These are phyloP conservation scores for Syncephalastrum racemosum DNA, from an alignment of 371 early-diverging fungal genomes.

Conservation along the genomic window DNA sequence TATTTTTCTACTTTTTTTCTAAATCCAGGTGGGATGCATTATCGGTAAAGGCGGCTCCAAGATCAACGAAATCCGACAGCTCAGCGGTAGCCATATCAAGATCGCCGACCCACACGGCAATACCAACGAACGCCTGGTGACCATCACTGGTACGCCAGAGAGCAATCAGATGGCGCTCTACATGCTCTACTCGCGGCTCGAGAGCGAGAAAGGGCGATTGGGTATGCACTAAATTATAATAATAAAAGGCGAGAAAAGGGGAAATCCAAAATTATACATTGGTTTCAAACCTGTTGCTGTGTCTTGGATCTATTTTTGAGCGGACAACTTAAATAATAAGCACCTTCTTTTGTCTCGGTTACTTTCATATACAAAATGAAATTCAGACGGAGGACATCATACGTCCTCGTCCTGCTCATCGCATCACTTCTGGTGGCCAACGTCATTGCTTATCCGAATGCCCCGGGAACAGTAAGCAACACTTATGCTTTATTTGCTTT, in stretches of 20 bases:
- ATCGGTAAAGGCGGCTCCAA: conserved; percentile 88
- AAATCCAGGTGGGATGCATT: conserved; percentile 67
- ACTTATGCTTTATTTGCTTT: background rate
- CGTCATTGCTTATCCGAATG: conserved; percentile 30
- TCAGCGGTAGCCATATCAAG: conserved; percentile 78
- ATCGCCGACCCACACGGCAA: conserved; percentile 66
- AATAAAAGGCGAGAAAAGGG: background rate
- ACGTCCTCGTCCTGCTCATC: background rate
- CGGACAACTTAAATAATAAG: background rate
- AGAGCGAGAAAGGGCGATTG: conserved; percentile 68
- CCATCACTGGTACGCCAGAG: conserved; percentile 80
- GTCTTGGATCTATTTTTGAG: background rate
- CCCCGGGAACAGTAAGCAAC: conserved; percentile 43
- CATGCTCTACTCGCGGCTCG: conserved; percentile 75
- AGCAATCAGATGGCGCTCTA: conserved; percentile 81
- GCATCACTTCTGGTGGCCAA: background rate
- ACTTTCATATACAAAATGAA: background rate
- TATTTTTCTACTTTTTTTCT: conserved; percentile 2
- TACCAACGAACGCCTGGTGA: conserved; percentile 73
- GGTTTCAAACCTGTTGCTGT: conserved; percentile 6
- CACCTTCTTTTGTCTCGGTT: background rate
- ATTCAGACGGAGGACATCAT: too few species aligned
- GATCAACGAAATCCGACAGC: conserved; percentile 81
- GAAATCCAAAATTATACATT: conserved; percentile 10
- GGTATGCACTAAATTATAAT: conserved; percentile 24